Base-by-base conservation (phyloP, 1,139 yeast genomes). In the Kurtzmaniella quercitrusa region DNA sequence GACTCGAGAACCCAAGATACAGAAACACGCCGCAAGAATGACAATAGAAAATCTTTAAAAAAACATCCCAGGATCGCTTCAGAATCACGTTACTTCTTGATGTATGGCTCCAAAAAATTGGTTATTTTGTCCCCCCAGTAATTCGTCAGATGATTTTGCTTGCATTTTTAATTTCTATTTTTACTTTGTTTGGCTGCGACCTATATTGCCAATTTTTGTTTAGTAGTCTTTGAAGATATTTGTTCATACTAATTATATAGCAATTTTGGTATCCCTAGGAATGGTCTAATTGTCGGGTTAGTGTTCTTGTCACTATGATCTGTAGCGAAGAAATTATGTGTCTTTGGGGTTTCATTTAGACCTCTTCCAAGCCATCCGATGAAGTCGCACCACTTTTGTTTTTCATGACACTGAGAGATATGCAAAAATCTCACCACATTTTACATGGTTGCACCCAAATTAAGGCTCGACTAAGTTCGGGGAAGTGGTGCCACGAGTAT, bases 351-450 rank as follows among this genome's bases (percentile, higher is more conserved):
- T n/a, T n/a, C n/a, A n/a, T n/a, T n/a, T n/a, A n/a, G n/a, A n/a
- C n/a, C n/a, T n/a, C n/a, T n/a, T n/a, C n/a, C n/a, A n/a, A n/a
- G n/a, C n/a, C n/a, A n/a, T n/a, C 18, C 18, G 16, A 16, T 14
- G 3, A 5, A 5, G 34, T 30, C 34, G 34, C 34, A 30, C 34
- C 34, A 30, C 34, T 30, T 30, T 30, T 30, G n/a, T 4, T 12
- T 30, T 30, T 3, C 34, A 16, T 30, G 18, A 30, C 34, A 30
- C 18, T 30, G n/a, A n/a, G 17, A 9, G 16, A 5, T 14, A 30
- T 30, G 34, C 34, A 30, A 5, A 16, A 14, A 30, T 14, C 34
- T 30, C 34, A 30, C 34, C 34, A 30, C 34, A 30, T 30, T 30
- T 30, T 14, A 14, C 17, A 12, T 30, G 16, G 16, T 30, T 30